phyloP scores from a whole-genome alignment of 2,329 filamentous ascomycete genomes.

The Diplodia mutila region DNA sequence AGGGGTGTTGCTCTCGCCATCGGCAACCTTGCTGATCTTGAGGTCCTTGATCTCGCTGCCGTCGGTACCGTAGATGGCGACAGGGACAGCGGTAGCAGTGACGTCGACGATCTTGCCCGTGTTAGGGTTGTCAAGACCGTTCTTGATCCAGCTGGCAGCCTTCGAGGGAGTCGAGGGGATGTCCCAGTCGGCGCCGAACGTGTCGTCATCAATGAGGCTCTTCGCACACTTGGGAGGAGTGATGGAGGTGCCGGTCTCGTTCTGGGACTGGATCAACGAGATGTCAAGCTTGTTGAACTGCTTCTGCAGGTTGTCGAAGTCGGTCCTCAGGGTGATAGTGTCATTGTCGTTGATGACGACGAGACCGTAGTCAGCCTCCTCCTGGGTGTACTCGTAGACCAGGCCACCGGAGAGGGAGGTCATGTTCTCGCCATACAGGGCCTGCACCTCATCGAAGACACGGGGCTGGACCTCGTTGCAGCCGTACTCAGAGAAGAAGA shows the following conservation, averaged over 20 bases:
- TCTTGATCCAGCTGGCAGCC: conserved; percentile 72
- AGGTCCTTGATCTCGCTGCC: conserved; percentile 66
- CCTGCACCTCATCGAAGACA: conserved; percentile 73
- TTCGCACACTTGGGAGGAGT: conserved; percentile 66
- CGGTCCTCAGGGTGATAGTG: conserved; percentile 47
- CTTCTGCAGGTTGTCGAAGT: conserved; percentile 69
- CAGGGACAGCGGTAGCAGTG: conserved; percentile 58
- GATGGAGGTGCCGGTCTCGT: conserved; percentile 59
- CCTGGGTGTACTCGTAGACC: conserved; percentile 80
- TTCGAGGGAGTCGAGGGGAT: conserved; percentile 71
- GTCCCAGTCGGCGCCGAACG: conserved; percentile 62
- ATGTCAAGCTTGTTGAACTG: conserved; percentile 79
- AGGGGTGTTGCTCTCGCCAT: conserved; percentile 61
- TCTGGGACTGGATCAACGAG: conserved; percentile 64
- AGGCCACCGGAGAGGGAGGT: conserved; percentile 74
- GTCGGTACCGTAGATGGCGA: conserved; percentile 60
- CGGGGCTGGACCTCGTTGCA: conserved; percentile 74
- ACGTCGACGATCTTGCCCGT: conserved; percentile 61
- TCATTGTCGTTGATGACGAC: conserved; percentile 50
- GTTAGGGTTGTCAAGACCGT: conserved; percentile 70
- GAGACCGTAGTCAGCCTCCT: conserved; percentile 62
- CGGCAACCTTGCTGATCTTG: conserved; percentile 58
- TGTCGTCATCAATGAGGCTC: conserved; percentile 69
- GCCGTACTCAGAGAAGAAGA: conserved; percentile 83
- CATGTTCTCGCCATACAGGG: conserved; percentile 75